These are phyloP conservation scores for Exserohilum turcica DNA, from an alignment of 2,329 filamentous ascomycete genomes.

Conservation along the genomic window DNA sequence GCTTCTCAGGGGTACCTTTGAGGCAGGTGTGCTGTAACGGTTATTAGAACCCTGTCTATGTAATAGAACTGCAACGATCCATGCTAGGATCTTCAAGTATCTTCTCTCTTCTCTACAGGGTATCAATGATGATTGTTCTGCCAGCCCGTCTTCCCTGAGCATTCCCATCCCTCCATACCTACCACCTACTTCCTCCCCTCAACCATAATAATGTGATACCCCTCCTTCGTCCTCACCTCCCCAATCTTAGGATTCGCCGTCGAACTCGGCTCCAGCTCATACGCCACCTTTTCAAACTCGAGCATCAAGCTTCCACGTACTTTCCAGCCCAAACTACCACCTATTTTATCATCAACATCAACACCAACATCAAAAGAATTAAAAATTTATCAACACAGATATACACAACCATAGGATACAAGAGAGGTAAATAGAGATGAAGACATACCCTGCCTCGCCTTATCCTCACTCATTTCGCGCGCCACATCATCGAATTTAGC, in stretches of 20 bases:
- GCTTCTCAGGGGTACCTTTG: neutral
- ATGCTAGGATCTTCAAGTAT: neutral
- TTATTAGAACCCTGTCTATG: neutral
- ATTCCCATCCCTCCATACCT: too few species aligned
- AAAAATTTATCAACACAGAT: too few species aligned
- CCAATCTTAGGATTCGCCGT: constrained; percentile 67
- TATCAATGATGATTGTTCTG: too few species aligned
- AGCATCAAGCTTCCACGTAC: constrained; percentile 68
- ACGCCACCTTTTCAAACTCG: constrained; percentile 75
- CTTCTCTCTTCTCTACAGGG: too few species aligned
- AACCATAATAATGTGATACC: constrained; percentile 83
- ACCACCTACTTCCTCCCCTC: constrained; percentile 61
- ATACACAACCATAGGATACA: too few species aligned
- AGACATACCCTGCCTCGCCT: constrained; percentile 62
- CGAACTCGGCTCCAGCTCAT: constrained; percentile 69
- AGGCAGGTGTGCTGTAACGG: neutral
- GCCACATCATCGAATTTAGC: constrained; percentile 78
- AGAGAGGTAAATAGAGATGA: too few species aligned
- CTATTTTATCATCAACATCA: too few species aligned
- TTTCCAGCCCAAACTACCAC: constrained; percentile 76
- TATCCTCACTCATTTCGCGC: constrained; percentile 74
- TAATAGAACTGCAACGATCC: neutral
- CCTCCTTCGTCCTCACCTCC: constrained; percentile 75
- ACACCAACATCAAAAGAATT: neutral
- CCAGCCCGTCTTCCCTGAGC: too few species aligned